A percentile compares a stretch with the other conserved stretches of the same genome.
Evolutionary conservation across 331 rosid genomes (phyloP).

Genomic region (Dryas integrifolia): DNA sequence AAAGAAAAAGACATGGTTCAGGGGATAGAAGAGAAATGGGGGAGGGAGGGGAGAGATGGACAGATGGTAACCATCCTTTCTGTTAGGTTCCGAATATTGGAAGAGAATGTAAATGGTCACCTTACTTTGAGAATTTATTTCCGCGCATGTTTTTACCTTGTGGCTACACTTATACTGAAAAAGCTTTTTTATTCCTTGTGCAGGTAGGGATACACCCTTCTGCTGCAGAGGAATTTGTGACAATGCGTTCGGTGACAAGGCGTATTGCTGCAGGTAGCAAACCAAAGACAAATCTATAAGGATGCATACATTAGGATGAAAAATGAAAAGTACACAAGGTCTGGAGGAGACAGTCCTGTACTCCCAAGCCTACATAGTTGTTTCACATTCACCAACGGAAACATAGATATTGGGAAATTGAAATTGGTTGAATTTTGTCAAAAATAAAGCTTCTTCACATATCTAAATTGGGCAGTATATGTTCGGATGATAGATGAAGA

Average conservation of each 20-base stretch:
- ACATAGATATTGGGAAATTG: neutral
- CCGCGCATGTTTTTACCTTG: neutral
- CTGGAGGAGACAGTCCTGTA: neutral
- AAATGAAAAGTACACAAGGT: neutral
- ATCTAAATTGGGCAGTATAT: neutral
- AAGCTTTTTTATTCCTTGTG: slow-evolving; percentile 4
- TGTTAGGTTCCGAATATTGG: neutral
- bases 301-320: neutral
- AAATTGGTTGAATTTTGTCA: slow-evolving; percentile 1
- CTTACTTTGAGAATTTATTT: neutral
- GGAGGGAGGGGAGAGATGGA: neutral
- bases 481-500: neutral
- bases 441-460: neutral
- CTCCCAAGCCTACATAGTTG: neutral
- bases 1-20: too few species aligned
- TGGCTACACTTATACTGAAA: neutral
- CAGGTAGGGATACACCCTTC: slow-evolving; percentile 97
- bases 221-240: slow-evolving; percentile 92
- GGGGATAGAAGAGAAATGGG: neutral
- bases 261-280: slow-evolving; percentile 48
- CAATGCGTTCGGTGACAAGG: slow-evolving; percentile 80
- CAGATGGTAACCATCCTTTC: neutral
- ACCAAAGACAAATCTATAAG: slow-evolving; percentile 62
- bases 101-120: neutral
- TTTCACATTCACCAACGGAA: neutral